These are phyloP conservation scores for Juncus effusus DNA, from an alignment of 176 grass and related monocot genomes.

Conservation along the genomic window DNA sequence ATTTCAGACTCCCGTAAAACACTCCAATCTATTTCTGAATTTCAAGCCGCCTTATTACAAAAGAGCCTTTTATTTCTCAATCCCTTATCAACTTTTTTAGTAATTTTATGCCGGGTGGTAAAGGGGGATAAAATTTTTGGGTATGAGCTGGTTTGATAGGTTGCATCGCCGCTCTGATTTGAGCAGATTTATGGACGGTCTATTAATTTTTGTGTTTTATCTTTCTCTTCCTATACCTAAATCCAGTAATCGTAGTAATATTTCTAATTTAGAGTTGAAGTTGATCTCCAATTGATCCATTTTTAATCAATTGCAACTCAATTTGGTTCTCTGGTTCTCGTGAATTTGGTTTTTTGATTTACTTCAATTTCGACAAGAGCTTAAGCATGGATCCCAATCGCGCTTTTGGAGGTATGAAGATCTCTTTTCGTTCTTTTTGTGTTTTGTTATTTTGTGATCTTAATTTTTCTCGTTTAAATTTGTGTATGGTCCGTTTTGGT, in stretches of 20 bases:
- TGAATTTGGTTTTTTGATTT: constrained; percentile 8
- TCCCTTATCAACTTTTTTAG: constrained; percentile 25
- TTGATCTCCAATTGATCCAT: not conserved
- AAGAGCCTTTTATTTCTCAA: constrained; percentile 1
- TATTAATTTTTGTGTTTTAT: constrained; percentile 93
- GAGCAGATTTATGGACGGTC: constrained; percentile 73
- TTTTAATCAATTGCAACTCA: constrained; percentile 1
- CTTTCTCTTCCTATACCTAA: constrained; percentile 97
- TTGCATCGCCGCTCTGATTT: constrained; percentile 43
- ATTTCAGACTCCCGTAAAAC: not conserved
- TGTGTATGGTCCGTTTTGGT: too few species aligned
- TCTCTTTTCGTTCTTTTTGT: not conserved
- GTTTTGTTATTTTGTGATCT: too few species aligned
- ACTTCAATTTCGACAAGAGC: constrained; percentile 6
- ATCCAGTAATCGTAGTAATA: constrained; percentile 11
- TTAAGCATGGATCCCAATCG: constrained; percentile 17
- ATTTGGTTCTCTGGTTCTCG: not conserved
- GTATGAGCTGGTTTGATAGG: constrained; percentile 76
- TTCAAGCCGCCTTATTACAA: not conserved
- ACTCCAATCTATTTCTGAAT: not conserved
- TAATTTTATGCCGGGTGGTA: constrained; percentile 26
- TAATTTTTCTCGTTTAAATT: too few species aligned
- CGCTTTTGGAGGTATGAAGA: constrained; percentile 22
- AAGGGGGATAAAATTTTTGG: constrained; percentile 31
- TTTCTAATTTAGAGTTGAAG: constrained; percentile 5